These are phyloP conservation scores for Tylopilus felleus DNA, from an alignment of 768 basidiomycete species.

Conservation along the genomic window DNA sequence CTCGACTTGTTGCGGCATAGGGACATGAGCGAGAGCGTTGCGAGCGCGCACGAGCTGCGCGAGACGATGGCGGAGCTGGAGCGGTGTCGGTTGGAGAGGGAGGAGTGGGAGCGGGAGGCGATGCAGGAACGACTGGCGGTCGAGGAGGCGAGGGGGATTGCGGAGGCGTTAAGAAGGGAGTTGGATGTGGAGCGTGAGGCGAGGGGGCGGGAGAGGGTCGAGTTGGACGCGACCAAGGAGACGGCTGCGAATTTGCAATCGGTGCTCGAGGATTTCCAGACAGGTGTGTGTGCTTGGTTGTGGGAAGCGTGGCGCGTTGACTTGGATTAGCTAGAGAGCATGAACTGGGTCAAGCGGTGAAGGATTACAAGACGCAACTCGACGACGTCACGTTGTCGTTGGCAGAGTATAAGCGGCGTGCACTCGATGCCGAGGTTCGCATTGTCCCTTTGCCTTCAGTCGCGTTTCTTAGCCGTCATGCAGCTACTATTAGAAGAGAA, in stretches of 20 bases:
- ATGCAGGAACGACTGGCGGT: constrained; percentile 64
- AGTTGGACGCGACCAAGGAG: constrained; percentile 67
- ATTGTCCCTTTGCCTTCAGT: background rate
- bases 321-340: constrained; percentile 72
- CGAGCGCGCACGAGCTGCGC: constrained; percentile 76
- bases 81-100: constrained; percentile 76
- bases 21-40: constrained; percentile 62
- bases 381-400: constrained; percentile 66
- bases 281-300: constrained; percentile 50
- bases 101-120: constrained; percentile 63
- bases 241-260: constrained; percentile 83
- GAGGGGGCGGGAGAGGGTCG: constrained; percentile 49
- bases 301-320: constrained; percentile 1
- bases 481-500: constrained; percentile 77
- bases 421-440: constrained; percentile 79
- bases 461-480: constrained; percentile 3
- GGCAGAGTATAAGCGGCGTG: constrained; percentile 88
- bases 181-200: constrained; percentile 63
- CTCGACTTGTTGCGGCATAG: constrained; percentile 64
- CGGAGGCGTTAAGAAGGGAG: constrained; percentile 58
- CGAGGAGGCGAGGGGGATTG: constrained; percentile 64
- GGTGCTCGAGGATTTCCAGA: constrained; percentile 93
- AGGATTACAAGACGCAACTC: constrained; percentile 77
- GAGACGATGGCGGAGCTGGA: constrained; percentile 87
- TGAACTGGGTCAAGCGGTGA: constrained; percentile 81